A percentile compares a stretch with the other conserved stretches of the same genome.
Conservation (phyloP, 176 grass and related monocot species). For the Puya raimondii region DNA sequence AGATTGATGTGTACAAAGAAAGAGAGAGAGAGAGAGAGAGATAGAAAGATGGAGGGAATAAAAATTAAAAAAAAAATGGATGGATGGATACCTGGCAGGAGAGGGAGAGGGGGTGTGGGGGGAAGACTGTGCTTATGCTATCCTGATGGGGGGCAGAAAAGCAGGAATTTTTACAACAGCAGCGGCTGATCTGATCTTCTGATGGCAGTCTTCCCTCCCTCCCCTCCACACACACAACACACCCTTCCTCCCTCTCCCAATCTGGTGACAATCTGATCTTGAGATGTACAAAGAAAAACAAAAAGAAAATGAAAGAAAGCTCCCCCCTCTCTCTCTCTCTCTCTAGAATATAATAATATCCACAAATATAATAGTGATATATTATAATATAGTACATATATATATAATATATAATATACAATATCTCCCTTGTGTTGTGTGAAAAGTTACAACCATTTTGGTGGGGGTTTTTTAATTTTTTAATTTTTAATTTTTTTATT, state of each 20-base stretch:
- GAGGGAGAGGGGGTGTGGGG: conserved; percentile 20
- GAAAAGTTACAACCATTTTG: too few species aligned
- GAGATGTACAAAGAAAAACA: conserved; percentile 24
- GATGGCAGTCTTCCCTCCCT: not conserved
- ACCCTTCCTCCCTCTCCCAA: not conserved
- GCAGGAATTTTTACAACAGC: conserved; percentile 35
- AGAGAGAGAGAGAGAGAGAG: conserved; percentile 20
- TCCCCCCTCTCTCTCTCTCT: not conserved
- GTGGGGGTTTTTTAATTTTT: not conserved
- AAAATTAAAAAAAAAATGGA: conserved; percentile 31
- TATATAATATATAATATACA: too few species aligned
- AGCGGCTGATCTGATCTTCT: conserved; percentile 48
- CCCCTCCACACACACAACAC: too few species aligned
- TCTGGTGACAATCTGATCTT: conserved; percentile 70
- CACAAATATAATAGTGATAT: too few species aligned
- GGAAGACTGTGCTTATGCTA: conserved; percentile 21
- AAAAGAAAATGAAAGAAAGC: conserved; percentile 20
- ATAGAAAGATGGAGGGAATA: not conserved
- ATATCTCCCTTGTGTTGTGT: too few species aligned
- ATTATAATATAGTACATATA: too few species aligned
- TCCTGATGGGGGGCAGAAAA: conserved; percentile 52
- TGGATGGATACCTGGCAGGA: conserved; percentile 40
- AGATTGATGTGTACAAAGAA: conserved; percentile 29
- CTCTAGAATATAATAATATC: too few species aligned
- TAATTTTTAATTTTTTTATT: not conserved